These are phyloP conservation scores for Domatiomyces catenatus DNA, from an alignment of 2,329 filamentous ascomycete genomes.

Conservation along the genomic window DNA sequence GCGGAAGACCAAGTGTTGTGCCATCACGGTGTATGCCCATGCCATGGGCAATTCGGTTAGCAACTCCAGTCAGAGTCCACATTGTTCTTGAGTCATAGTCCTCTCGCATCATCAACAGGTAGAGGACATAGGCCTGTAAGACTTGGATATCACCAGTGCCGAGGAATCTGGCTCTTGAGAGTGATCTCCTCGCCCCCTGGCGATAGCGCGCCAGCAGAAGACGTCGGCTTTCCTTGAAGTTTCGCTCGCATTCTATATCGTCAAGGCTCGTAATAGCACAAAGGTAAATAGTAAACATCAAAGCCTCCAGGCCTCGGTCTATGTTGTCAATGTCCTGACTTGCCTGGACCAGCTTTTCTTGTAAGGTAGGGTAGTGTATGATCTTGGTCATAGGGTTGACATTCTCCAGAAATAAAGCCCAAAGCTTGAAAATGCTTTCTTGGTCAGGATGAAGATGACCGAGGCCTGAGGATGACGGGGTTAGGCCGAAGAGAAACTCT, in stretches of 20 bases:
- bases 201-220: slow-evolving; percentile 40
- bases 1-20: slow-evolving; percentile 30
- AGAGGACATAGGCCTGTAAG: slow-evolving; percentile 47
- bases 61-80: slow-evolving; percentile 29
- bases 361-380: slow-evolving; percentile 55
- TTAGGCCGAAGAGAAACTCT: slow-evolving; percentile 15
- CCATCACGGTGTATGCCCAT: slow-evolving; percentile 31
- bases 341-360: slow-evolving; percentile 50
- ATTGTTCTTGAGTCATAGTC: slow-evolving; percentile 29
- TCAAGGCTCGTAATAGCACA: slow-evolving; percentile 36
- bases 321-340: slow-evolving; percentile 23
- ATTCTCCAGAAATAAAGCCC: slow-evolving; percentile 60
- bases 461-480: slow-evolving; percentile 9
- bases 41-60: slow-evolving; percentile 26
- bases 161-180: slow-evolving; percentile 47
- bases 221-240: slow-evolving; percentile 40
- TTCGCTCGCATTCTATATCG: slow-evolving; percentile 27
- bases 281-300: slow-evolving; percentile 48
- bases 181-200: slow-evolving; percentile 46
- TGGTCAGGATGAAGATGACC: slow-evolving; percentile 16
- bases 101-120: slow-evolving; percentile 40
- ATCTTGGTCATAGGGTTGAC: slow-evolving; percentile 60
- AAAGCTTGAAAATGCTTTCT: slow-evolving; percentile 45
- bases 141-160: slow-evolving; percentile 46
- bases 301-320: slow-evolving; percentile 32